A percentile compares a stretch with the other conserved stretches of the same genome.
These are phyloP conservation scores for Pleurotus tuber-regium DNA, from an alignment of 768 basidiomycete species.

Conservation along the genomic window DNA sequence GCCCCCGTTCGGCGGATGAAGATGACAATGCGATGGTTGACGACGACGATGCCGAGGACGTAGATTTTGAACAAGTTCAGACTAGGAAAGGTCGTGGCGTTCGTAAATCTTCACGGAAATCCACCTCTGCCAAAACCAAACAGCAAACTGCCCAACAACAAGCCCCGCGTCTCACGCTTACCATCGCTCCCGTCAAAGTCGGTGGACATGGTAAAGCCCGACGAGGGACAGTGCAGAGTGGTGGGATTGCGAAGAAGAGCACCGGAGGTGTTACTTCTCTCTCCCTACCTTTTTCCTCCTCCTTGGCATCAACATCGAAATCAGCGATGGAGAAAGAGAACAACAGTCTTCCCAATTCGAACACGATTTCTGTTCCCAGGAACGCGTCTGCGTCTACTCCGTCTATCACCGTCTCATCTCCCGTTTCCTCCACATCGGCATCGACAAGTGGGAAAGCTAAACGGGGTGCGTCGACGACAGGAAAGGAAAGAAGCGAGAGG, in stretches of 20 bases:
- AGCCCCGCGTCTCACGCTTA: slow-evolving; percentile 34
- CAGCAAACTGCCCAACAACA: slow-evolving; percentile 21
- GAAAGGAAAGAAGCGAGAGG: slow-evolving; percentile 2
- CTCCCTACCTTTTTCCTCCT: slow-evolving; percentile 12
- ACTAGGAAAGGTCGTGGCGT: slow-evolving; percentile 2
- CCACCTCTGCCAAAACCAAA: slow-evolving; percentile 9
- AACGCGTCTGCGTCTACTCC: slow-evolving; percentile 24
- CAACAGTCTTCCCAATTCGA: slow-evolving; percentile 1
- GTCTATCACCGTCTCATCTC: slow-evolving; percentile 14
- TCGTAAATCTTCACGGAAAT: slow-evolving; percentile 12
- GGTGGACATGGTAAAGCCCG: slow-evolving; percentile 61
- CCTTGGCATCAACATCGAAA: slow-evolving; percentile 11
- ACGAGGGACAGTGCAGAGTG: slow-evolving; percentile 69
- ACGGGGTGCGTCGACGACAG: slow-evolving; percentile 3
- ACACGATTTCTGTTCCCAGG: slow-evolving; percentile 1
- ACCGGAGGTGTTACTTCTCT: slow-evolving; percentile 19
- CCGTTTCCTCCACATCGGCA: no score
- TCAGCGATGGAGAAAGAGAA: slow-evolving; percentile 36
- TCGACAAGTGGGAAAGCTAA: slow-evolving; percentile 5
- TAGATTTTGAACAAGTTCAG: slow-evolving; percentile 28
- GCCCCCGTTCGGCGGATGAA: slow-evolving; percentile 37
- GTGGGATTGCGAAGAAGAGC: slow-evolving; percentile 67
- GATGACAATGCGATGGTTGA: slow-evolving; percentile 21
- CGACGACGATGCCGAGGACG: slow-evolving; percentile 24
- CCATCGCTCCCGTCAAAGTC: slow-evolving; percentile 52